phyloP scores from a whole-genome alignment of 371 early-diverging fungal genomes.

The Mortierella sp. region DNA sequence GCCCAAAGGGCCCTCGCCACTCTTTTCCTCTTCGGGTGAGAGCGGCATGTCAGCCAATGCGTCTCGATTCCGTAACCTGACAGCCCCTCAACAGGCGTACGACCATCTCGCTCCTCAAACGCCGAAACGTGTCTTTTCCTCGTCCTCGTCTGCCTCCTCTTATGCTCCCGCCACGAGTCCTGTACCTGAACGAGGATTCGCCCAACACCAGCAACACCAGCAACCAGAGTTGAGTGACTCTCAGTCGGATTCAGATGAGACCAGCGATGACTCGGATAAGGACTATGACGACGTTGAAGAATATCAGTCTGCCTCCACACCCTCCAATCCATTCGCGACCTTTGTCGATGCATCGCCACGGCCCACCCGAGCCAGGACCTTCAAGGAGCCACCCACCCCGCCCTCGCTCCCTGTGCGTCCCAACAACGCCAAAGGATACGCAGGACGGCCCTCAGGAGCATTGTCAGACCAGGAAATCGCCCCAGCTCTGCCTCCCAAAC shows the following conservation, averaged over 20 bases:
- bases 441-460: slow-evolving; percentile 13
- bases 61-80: slow-evolving; percentile 48
- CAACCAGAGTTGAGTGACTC: slow-evolving; percentile 44
- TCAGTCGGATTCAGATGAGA: slow-evolving; percentile 51
- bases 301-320: slow-evolving; percentile 15
- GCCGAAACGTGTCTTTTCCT: slow-evolving; percentile 48
- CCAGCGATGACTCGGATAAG: slow-evolving; percentile 53
- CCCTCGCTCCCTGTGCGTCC: slow-evolving; percentile 40
- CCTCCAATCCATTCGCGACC: slow-evolving; percentile 37
- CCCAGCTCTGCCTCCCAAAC: slow-evolving; percentile 55
- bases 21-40: slow-evolving; percentile 41
- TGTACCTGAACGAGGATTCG: slow-evolving; percentile 36
- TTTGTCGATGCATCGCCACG: slow-evolving; percentile 29
- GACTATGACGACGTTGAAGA: slow-evolving; percentile 52
- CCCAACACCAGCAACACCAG: slow-evolving; percentile 28
- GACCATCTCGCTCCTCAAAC: slow-evolving; percentile 35
- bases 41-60: slow-evolving; percentile 38
- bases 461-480: slow-evolving; percentile 33
- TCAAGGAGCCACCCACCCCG: slow-evolving; percentile 29
- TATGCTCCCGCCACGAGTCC: slow-evolving; percentile 33
- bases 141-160: slow-evolving; percentile 22
- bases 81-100: slow-evolving; percentile 44
- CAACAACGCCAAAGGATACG: slow-evolving; percentile 17
- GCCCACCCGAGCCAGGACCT: slow-evolving; percentile 24
- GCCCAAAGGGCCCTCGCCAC: slow-evolving; percentile 41